Evolutionary conservation across 768 basidiomycete species (phyloP).

Genomic region (Russula sp.): DNA sequence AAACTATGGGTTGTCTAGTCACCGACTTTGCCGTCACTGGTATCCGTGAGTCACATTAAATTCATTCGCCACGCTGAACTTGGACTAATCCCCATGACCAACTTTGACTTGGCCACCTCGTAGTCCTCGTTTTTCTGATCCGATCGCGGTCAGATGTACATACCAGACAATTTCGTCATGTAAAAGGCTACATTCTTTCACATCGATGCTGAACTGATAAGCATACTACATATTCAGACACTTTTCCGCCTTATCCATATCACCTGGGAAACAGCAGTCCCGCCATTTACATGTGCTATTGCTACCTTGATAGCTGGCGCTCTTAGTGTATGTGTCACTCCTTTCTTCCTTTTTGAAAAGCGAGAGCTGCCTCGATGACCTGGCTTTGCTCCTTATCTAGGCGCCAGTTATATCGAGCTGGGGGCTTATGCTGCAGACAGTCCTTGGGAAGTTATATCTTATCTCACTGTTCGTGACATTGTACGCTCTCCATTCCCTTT

Average conservation of each 20-base stretch:
- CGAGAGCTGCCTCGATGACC: not conserved
- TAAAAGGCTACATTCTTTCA: not conserved
- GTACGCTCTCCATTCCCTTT: slow-evolving; percentile 24
- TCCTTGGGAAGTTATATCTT: slow-evolving; percentile 36
- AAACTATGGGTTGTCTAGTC: not conserved
- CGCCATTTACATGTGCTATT: slow-evolving; percentile 34
- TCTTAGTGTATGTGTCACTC: not conserved
- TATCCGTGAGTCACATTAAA: slow-evolving; percentile 16
- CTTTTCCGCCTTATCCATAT: slow-evolving; percentile 28
- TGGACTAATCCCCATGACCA: not conserved
- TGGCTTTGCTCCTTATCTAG: slow-evolving; percentile 7
- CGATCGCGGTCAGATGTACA: slow-evolving; percentile 12
- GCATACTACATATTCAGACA: slow-evolving; percentile 4
- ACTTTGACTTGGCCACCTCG: not conserved
- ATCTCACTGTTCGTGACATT: slow-evolving; percentile 36
- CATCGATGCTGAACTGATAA: not conserved
- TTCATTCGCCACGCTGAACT: not conserved
- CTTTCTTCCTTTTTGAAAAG: not conserved
- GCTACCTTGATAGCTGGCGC: slow-evolving; percentile 31
- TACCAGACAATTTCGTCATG: slow-evolving; percentile 17
- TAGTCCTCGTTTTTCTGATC: slow-evolving; percentile 23
- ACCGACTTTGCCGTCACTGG: slow-evolving; percentile 19
- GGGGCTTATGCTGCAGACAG: slow-evolving; percentile 34
- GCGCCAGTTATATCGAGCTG: slow-evolving; percentile 30
- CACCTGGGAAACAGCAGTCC: slow-evolving; percentile 36